Evolutionary conservation across 345 rosid species (phyloP).

Genomic region (Arabidopsis thaliana): DNA sequence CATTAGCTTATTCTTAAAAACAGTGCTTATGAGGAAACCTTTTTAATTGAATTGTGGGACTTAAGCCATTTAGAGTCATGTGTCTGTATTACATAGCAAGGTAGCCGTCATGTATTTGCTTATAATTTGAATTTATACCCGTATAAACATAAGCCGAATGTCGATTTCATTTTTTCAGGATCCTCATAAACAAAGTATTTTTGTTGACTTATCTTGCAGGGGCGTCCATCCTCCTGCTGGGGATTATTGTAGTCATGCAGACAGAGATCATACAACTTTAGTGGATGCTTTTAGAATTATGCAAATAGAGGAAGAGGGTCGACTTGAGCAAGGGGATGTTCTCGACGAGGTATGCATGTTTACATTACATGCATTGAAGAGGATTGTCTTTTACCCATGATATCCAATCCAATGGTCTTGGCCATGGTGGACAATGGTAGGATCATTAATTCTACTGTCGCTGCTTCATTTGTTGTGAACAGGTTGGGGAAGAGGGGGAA

Average conservation of each 20-base stretch:
- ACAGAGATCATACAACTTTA: constrained; percentile 67
- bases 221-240: constrained; percentile 68
- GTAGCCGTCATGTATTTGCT: constrained; percentile 7
- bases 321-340: constrained; percentile 69
- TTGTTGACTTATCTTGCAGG: constrained; percentile 53
- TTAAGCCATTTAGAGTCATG: constrained; percentile 6
- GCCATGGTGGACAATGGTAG: not conserved
- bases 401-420: not conserved
- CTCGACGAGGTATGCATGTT: constrained; percentile 63
- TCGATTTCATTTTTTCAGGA: constrained; percentile 15
- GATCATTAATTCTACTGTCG: not conserved
- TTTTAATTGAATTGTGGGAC: not conserved
- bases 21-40: constrained; percentile 9
- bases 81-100: constrained; percentile 11
- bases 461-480: not conserved
- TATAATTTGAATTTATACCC: constrained; percentile 14
- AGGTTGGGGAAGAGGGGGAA: constrained; percentile 39
- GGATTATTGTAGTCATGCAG: constrained; percentile 63
- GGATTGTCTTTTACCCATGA: not conserved
- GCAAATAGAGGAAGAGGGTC: constrained; percentile 79
- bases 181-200: constrained; percentile 14
- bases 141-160: not conserved
- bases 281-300: constrained; percentile 83
- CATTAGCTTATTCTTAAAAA: constrained; percentile 13
- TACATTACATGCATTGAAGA: constrained; percentile 17